Evolutionary conservation across 345 rosid genomes (phyloP), one percentile per base, ranked within the genome.

Genomic region (Diplotaxis tenuifolia): DNA sequence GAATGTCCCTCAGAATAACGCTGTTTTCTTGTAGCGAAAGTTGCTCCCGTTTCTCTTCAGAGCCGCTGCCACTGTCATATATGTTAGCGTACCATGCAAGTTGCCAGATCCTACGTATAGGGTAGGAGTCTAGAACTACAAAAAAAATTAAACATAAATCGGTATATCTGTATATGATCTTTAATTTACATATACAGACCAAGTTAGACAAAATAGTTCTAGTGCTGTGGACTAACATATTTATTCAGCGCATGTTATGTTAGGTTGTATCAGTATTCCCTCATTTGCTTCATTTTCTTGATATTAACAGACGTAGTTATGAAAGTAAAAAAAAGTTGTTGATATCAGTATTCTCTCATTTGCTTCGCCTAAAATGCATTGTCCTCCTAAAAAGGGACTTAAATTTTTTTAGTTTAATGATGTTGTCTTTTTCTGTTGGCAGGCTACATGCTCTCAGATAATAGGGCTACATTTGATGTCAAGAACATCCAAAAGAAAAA

Each of bases 381-480:
- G 55, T 19, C 19, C 12, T 52, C 12, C 6, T 38, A 38, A 38
- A 38, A 38, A 12, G 3, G 15, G n/a, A 3, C 15, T 52, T 16
- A 40, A 19, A 52, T 9, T 18, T 52, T 9, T 18, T 3, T 49
- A 18, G 45, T n/a, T n/a, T 38, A 27, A 27, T 9, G 11, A 52
- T 8, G 56, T 19, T 18, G 22, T 18, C 18, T 52, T 16, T 49
- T 50, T 50, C 20, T 20, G 5, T 19, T 19, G 6, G 56, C 56
- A 52, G 15, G 0, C 7, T 47, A 47, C 20, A 32, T 32, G 38
- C 38, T 81, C 79, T 78, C 78, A 68, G 74, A 53, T 59, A 64
- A n/a, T n/a, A n/a, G n/a, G n/a, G n/a, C n/a, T n/a, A n/a, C 66
- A 52, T 52, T 52, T 52, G 25, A 52, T 52, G 56, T 52, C 20